phyloP scores from a whole-genome alignment of 2,329 filamentous ascomycete genomes.

The Ilyonectria sp. region DNA sequence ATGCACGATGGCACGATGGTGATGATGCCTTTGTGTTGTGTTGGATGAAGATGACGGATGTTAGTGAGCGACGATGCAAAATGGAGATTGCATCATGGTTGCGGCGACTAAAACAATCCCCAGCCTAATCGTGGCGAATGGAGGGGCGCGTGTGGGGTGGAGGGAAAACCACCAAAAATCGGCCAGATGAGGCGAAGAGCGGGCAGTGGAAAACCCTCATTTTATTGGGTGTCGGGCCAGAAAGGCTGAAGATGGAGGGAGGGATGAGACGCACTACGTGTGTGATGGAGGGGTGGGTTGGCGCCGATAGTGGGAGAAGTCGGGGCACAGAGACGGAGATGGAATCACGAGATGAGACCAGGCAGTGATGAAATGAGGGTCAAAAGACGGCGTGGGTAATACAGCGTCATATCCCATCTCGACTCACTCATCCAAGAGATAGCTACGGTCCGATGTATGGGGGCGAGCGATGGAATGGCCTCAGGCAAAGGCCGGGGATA shows the following conservation, averaged over 20 bases:
- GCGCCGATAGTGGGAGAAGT: conserved; percentile 11
- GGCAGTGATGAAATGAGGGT: conserved; percentile 19
- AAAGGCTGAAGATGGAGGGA: conserved; percentile 28
- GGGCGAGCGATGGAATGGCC: conserved; percentile 31
- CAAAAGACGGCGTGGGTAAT: conserved; percentile 7
- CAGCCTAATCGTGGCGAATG: conserved; percentile 37
- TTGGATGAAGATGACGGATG: conserved; percentile 27
- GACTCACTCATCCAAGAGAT: conserved; percentile 15
- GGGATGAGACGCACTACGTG: conserved; percentile 18
- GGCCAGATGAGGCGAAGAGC: conserved; percentile 30
- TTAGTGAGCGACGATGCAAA: conserved; percentile 22
- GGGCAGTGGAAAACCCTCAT: conserved; percentile 40
- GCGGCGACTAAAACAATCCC: conserved; percentile 11
- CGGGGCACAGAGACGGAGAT: conserved; percentile 8
- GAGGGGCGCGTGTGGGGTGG: conserved; percentile 36
- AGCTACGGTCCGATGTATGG: neutral
- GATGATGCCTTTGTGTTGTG: conserved; percentile 19
- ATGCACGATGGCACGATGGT: conserved; percentile 13
- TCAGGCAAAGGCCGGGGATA: conserved; percentile 43
- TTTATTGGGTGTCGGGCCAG: conserved; percentile 28
- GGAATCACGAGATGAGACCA: conserved; percentile 27
- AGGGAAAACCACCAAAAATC: conserved; percentile 43
- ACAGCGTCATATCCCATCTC: conserved; percentile 25
- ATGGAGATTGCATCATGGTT: conserved; percentile 20
- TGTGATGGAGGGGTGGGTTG: conserved; percentile 37